phyloP scores from a whole-genome alignment of 441 rosid species.

The Bocquillonia castaneifolia region DNA sequence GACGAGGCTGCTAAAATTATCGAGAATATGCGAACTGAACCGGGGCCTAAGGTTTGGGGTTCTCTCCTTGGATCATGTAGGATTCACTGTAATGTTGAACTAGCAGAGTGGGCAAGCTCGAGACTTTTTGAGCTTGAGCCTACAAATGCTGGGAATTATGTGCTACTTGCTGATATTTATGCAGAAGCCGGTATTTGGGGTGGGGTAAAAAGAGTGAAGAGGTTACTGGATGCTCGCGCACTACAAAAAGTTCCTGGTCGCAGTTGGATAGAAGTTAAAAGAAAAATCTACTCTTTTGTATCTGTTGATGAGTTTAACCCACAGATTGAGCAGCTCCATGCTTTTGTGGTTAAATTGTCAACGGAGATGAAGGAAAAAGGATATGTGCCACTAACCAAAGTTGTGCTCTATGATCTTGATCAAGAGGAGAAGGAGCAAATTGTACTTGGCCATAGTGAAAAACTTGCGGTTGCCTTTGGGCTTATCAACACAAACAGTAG shows the following conservation, averaged over 20 bases:
- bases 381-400: conserved; percentile 66
- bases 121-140: conserved; percentile 45
- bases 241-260: conserved; percentile 38
- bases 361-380: conserved; percentile 80
- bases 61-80: conserved; percentile 44
- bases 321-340: conserved; percentile 58
- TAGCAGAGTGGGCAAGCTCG: conserved; percentile 38
- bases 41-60: conserved; percentile 49
- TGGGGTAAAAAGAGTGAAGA: conserved; percentile 36
- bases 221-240: conserved; percentile 35
- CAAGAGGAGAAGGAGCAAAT: conserved; percentile 68
- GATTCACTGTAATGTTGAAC: conserved; percentile 36
- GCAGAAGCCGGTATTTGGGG: conserved; percentile 48
- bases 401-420: conserved; percentile 74
- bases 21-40: conserved; percentile 47
- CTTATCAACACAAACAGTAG: conserved; percentile 58
- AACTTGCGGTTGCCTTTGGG: conserved; percentile 81
- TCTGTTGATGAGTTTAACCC: conserved; percentile 71
- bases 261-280: conserved; percentile 47
- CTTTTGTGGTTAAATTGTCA: conserved; percentile 52
- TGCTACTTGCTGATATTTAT: conserved; percentile 44
- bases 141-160: conserved; percentile 45
- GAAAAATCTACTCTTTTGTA: conserved; percentile 51
- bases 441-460: conserved; percentile 79
- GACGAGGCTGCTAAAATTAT: conserved; percentile 40